These are phyloP conservation scores for Sparassis latifolia DNA, from an alignment of 1,284 basidiomycete genomes.

Conservation along the genomic window DNA sequence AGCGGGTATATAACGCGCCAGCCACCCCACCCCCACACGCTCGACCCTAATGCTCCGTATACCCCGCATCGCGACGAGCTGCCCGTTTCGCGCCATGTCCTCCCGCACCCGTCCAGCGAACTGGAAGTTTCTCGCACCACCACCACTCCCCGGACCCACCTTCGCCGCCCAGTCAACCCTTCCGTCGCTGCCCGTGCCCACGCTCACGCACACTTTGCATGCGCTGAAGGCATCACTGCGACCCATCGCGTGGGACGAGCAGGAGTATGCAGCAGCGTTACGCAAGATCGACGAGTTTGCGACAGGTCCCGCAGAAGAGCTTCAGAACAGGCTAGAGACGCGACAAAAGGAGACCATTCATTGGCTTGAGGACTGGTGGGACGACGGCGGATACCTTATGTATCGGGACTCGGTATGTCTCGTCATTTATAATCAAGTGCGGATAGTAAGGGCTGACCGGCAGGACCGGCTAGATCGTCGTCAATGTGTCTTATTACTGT, in stretches of 20 bases:
- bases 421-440: background rate
- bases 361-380: constrained; percentile 85
- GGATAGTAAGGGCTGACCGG: too few relatives aligned
- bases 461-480: constrained; percentile 45
- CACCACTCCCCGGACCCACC: constrained; percentile 31
- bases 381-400: constrained; percentile 61
- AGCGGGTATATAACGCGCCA: too few relatives aligned
- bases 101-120: constrained; percentile 21
- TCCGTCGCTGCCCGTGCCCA: constrained; percentile 59
- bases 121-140: constrained; percentile 40
- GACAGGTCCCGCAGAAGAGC: constrained; percentile 38
- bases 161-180: constrained; percentile 38
- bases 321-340: constrained; percentile 53
- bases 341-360: constrained; percentile 46
- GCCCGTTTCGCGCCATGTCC: constrained; percentile 14
- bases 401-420: constrained; percentile 69
- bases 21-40: too few relatives aligned
- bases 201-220: constrained; percentile 48
- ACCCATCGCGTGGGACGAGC: constrained; percentile 56
- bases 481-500: constrained; percentile 85
- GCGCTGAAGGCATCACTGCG: constrained; percentile 54
- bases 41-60: too few relatives aligned
- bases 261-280: constrained; percentile 47
- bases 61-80: too few relatives aligned
- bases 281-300: constrained; percentile 59